Percentiles rank a stretch among this genome's conserved stretches.
Conservation (phyloP, 2,329 filamentous ascomycete species). For the Bipolaris sorokiniana region DNA sequence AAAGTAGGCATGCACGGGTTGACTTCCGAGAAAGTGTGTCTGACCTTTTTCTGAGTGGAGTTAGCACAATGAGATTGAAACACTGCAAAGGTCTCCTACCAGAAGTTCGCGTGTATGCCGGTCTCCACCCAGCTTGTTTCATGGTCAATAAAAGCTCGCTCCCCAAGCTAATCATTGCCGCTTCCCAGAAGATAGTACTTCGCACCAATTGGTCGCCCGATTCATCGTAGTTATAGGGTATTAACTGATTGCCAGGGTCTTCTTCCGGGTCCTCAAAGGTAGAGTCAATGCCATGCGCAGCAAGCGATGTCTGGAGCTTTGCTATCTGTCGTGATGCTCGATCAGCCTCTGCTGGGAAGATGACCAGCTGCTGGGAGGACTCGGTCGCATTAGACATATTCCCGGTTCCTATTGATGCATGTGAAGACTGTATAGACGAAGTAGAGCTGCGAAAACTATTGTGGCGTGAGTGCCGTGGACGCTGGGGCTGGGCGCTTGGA, state of each 20-base stretch:
- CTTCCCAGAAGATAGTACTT: slow-evolving; percentile 32
- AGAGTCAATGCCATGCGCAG: neutral
- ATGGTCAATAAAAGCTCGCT: slow-evolving; percentile 29
- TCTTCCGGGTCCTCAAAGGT: slow-evolving; percentile 1
- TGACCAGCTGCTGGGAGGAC: slow-evolving; percentile 1
- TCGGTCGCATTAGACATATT: neutral
- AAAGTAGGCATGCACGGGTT: slow-evolving; percentile 32
- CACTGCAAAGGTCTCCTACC: slow-evolving; percentile 6
- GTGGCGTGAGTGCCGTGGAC: neutral
- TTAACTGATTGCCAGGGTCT: neutral
- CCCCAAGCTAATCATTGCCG: slow-evolving; percentile 16
- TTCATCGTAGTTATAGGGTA: neutral
- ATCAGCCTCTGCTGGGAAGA: slow-evolving; percentile 4
- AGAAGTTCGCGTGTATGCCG: slow-evolving; percentile 24
- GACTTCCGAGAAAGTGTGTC: slow-evolving; percentile 28
- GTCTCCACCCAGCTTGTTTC: slow-evolving; percentile 27
- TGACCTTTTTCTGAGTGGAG: slow-evolving; percentile 10
- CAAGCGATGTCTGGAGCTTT: neutral
- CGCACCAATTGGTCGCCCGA: slow-evolving; percentile 3
- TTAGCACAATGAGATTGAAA: neutral
- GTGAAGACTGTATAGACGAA: slow-evolving; percentile 3
- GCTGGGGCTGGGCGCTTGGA: neutral
- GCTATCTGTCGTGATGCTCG: neutral
- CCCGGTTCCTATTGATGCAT: neutral
- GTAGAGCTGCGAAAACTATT: slow-evolving; percentile 4